Conservation (phyloP, 2,329 filamentous ascomycete species). For the Diaporthe batatas region DNA sequence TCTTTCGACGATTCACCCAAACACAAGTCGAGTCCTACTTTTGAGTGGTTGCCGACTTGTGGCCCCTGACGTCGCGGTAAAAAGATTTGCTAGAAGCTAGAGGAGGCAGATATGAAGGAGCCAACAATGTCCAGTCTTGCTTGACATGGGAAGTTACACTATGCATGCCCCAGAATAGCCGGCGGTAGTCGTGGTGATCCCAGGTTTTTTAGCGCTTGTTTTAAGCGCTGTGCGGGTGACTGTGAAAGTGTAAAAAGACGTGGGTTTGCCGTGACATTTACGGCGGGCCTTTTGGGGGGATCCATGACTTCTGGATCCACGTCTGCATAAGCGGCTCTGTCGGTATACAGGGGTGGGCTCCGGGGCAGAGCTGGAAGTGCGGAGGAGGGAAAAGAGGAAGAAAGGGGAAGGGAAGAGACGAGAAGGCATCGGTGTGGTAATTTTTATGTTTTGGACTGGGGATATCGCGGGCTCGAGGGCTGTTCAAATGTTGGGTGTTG, state of each 20-base stretch:
- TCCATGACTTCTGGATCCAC: slow-evolving; percentile 1
- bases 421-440: background rate
- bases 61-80: background rate
- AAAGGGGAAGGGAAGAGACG: background rate
- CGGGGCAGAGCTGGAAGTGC: background rate
- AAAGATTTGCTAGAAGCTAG: no score
- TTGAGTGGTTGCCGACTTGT: no score
- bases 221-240: background rate
- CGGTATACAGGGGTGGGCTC: slow-evolving; percentile 13
- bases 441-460: background rate
- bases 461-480: background rate
- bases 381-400: background rate
- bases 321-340: slow-evolving; percentile 24
- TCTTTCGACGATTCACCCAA: no score
- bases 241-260: slow-evolving; percentile 29
- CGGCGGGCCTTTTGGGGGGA: slow-evolving; percentile 4
- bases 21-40: no score
- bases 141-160: background rate
- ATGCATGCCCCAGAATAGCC: background rate
- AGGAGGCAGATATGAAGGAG: background rate
- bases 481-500: background rate
- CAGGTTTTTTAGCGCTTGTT: background rate
- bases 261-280: slow-evolving; percentile 15
- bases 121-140: no score
- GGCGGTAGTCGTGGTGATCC: background rate